Evolutionary conservation across 2,329 filamentous ascomycete genomes (phyloP).

Genomic region (Arthrobotrys megalospora): DNA sequence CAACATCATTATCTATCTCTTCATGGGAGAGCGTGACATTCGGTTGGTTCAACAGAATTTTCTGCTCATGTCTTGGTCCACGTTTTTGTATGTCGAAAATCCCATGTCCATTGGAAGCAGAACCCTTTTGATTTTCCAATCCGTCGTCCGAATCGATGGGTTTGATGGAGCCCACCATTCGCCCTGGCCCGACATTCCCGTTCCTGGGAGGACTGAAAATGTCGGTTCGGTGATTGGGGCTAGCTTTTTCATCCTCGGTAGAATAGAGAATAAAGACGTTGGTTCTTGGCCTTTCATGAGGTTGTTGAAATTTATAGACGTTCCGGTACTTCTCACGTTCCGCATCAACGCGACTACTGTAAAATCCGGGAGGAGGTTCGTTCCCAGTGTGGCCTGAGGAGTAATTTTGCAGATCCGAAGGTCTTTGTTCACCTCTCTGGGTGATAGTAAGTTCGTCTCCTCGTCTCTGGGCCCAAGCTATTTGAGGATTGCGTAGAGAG

Average conservation of each 20-base stretch:
- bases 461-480: slow-evolving; percentile 37
- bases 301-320: background rate
- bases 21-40: background rate
- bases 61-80: background rate
- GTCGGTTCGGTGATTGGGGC: slow-evolving; percentile 33
- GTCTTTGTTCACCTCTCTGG: background rate
- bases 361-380: background rate
- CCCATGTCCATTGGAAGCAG: background rate
- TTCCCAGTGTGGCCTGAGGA: background rate
- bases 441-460: slow-evolving; percentile 33
- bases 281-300: background rate
- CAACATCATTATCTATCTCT: slow-evolving; percentile 1
- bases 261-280: slow-evolving; percentile 45
- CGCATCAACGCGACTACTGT: background rate
- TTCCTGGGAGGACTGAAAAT: background rate
- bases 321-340: slow-evolving; percentile 17
- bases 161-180: background rate
- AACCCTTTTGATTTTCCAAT: background rate
- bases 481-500: slow-evolving; percentile 34
- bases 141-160: background rate
- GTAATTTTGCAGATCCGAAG: background rate
- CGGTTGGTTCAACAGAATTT: slow-evolving; percentile 8
- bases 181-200: background rate
- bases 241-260: slow-evolving; percentile 46
- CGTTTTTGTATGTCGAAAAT: background rate